Conservation (phyloP, 2,329 filamentous ascomycete species). For the Paraphoma sp. region DNA sequence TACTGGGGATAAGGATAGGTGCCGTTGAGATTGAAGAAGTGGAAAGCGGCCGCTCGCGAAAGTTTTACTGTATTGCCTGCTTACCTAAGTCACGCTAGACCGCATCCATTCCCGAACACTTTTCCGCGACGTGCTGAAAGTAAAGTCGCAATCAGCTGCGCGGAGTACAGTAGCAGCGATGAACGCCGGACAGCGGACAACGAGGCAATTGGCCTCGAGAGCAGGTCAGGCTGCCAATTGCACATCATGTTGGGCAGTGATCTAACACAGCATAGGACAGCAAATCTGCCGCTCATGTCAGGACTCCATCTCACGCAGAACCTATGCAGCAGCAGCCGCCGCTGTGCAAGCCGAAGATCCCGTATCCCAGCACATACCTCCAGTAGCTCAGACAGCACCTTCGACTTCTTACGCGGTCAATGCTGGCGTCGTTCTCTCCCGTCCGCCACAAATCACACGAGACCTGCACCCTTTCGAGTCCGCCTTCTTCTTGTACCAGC, state of each 20-base stretch:
- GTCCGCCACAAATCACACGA: conserved; percentile 85
- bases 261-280: conserved; percentile 45
- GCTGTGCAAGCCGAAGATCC: conserved; percentile 44
- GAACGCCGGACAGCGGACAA: conserved; percentile 54
- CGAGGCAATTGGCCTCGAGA: conserved; percentile 50
- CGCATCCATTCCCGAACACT: conserved; percentile 39
- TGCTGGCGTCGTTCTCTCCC: conserved; percentile 82
- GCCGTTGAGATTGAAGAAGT: conserved; percentile 58
- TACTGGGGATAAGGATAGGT: conserved; percentile 94
- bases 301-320: conserved; percentile 46
- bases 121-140: conserved; percentile 19
- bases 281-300: conserved; percentile 56
- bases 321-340: conserved; percentile 44
- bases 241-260: conserved; percentile 3
- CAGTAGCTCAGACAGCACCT: conserved; percentile 49
- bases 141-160: neutral
- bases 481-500: conserved; percentile 95
- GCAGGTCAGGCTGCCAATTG: conserved; percentile 44
- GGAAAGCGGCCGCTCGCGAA: neutral
- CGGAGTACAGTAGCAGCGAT: conserved; percentile 34
- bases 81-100: conserved; percentile 29
- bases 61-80: neutral
- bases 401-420: conserved; percentile 53
- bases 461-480: conserved; percentile 87
- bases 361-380: conserved; percentile 37